Conservation (phyloP, 1,284 basidiomycete genomes). For the Tilletia caries region DNA sequence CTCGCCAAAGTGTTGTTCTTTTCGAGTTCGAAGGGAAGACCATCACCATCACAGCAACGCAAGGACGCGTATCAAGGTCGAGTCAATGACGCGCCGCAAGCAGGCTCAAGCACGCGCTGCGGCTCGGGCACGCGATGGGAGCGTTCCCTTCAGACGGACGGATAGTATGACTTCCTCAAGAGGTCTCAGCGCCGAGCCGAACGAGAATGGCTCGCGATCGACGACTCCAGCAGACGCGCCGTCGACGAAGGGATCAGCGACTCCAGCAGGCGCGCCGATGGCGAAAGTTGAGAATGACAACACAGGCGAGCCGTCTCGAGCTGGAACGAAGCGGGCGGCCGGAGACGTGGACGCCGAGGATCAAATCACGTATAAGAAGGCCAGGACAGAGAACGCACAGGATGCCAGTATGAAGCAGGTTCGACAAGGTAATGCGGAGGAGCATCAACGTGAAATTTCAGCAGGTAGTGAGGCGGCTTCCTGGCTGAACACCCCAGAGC, state of each 20-base stretch:
- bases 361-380: not conserved
- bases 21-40: not conserved
- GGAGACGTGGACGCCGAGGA: not conserved
- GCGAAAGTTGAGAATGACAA: not conserved
- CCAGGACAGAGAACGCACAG: not conserved
- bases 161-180: not conserved
- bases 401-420: not conserved
- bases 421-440: not conserved
- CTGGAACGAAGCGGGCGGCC: not conserved
- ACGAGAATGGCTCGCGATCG: not conserved
- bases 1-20: not conserved
- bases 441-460: not conserved
- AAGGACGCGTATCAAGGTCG: too few species aligned
- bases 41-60: not conserved
- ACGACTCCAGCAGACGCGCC: not conserved
- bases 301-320: not conserved
- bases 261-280: not conserved
- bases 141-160: not conserved
- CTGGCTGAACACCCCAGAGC: slow-evolving; percentile 1
- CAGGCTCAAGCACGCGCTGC: not conserved
- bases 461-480: not conserved
- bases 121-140: slow-evolving; percentile 10
- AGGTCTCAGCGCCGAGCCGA: not conserved
- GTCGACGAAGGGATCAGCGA: not conserved
- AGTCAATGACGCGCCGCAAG: not conserved